Evolutionary conservation across 1,284 basidiomycete species (phyloP), one percentile per base, ranked within the genome.

Genomic region (Austroboletus niveus): DNA sequence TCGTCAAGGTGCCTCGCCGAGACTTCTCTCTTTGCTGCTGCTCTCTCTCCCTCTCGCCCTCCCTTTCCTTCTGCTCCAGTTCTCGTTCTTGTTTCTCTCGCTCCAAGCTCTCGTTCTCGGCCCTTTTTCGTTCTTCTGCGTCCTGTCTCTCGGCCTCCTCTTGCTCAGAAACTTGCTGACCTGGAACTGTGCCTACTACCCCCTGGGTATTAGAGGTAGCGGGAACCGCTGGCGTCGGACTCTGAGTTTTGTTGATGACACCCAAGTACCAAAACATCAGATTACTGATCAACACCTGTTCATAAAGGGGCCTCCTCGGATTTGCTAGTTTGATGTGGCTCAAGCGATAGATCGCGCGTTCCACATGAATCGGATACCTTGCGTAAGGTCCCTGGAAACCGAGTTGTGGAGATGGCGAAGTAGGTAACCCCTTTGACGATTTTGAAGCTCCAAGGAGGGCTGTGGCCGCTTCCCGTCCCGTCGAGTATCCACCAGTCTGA

Each of bases 191-290:
- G 39, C 54, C 59, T 2, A 54, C 45, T 2, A 55, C 45, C 31
- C 35, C 66, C 49, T 59, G 62, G 12, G 60, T 57, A 42, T 29
- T 29, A 7, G 27, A 29, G 27, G 27, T 29, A 29, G 71, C 59
- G 15, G 72, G 53, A 14, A 58, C 52, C 29, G 71, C 55, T 20
- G 75, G 63, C 31, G 72, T 58, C 15, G 75, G 65, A 44, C 72
- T 79, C 64, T 84, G 85, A 30, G 84, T 78, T 72, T 89, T 94
- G 69, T 98, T 98, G 72, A 99, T 97, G 57, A 99, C 84, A n/a
- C 93, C 92, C 38, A 99, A 80, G 69, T 99, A 99, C 96, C 96
- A 99, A 78, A 99, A 99, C 95, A 98, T 99, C 60, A 99, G 78
- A 70, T 99, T 99, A 63, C 94, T 97, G 70, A 99, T 99, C 55